phyloP scores from a whole-genome alignment of 2,329 filamentous ascomycete genomes.

The Trichoderma atrobrunneum region DNA sequence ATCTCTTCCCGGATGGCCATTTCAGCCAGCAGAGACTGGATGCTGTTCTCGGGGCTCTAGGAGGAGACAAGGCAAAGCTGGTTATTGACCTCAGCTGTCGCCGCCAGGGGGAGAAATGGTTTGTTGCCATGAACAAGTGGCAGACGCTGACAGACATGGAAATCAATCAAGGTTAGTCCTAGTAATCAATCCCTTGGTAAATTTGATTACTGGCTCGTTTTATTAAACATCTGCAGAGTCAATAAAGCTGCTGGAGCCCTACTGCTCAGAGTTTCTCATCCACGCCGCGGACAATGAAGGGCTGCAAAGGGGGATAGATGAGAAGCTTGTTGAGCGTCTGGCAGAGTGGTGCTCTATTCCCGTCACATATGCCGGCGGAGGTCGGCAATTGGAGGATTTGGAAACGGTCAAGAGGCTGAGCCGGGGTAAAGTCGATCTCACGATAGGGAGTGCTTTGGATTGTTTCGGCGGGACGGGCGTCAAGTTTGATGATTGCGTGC shows the following conservation, averaged over 20 bases:
- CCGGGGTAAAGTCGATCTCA: constrained; percentile 80
- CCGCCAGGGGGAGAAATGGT: constrained; percentile 73
- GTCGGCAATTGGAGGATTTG: constrained; percentile 75
- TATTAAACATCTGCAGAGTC: constrained; percentile 55
- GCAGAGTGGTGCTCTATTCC: constrained; percentile 87
- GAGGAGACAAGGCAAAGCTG: constrained; percentile 72
- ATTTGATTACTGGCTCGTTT: not conserved
- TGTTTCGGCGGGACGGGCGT: constrained; percentile 90
- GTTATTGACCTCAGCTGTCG: constrained; percentile 96
- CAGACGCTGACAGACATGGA: constrained; percentile 97
- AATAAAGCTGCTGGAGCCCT: constrained; percentile 77
- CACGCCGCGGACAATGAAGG: constrained; percentile 97
- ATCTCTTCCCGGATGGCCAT: constrained; percentile 78
- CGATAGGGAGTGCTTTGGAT: constrained; percentile 93
- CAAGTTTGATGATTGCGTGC: constrained; percentile 82
- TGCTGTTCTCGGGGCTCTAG: constrained; percentile 69
- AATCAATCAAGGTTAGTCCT: constrained; percentile 69
- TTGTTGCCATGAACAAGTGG: constrained; percentile 99
- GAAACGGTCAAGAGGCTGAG: constrained; percentile 79
- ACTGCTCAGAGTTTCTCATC: constrained; percentile 95
- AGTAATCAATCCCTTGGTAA: not conserved
- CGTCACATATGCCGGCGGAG: constrained; percentile 96
- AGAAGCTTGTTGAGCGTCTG: constrained; percentile 72
- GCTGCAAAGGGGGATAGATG: constrained; percentile 85
- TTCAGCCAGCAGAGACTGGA: constrained; percentile 78